These are phyloP conservation scores for Eleusine indica DNA, from an alignment of 176 grass and related monocot species.

Conservation along the genomic window DNA sequence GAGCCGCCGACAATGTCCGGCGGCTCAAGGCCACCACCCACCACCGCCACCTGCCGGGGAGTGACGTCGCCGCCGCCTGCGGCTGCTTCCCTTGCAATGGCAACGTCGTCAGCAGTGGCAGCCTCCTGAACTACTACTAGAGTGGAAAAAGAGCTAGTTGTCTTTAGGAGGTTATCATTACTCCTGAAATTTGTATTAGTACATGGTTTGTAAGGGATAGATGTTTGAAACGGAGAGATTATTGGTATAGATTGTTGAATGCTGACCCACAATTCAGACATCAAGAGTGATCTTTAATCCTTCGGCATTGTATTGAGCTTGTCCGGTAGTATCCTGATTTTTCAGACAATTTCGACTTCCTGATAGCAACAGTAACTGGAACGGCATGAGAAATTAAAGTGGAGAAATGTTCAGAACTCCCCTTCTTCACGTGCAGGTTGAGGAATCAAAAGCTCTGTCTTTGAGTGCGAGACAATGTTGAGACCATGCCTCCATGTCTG, in stretches of 20 bases:
- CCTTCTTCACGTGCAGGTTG: too few species aligned
- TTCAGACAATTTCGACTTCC: too few species aligned
- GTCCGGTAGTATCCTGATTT: not conserved
- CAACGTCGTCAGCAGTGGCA: slow-evolving; percentile 40
- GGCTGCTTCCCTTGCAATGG: slow-evolving; percentile 84
- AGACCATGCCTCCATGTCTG: too few species aligned
- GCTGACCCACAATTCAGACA: not conserved
- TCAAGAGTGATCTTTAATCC: too few species aligned
- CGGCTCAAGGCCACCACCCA: slow-evolving; percentile 53
- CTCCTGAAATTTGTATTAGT: too few species aligned
- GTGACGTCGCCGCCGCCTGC: slow-evolving; percentile 50
- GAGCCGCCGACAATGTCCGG: slow-evolving; percentile 52
- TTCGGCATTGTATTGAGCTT: not conserved
- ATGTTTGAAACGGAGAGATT: not conserved
- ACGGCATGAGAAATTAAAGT: too few species aligned
- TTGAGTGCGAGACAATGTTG: too few species aligned
- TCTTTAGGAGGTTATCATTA: too few species aligned
- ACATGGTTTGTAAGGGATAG: too few species aligned
- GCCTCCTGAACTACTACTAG: slow-evolving; percentile 49
- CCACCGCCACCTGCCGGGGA: slow-evolving; percentile 45
- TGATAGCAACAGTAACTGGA: too few species aligned
- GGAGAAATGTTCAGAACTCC: too few species aligned
- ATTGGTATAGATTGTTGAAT: slow-evolving; percentile 13
- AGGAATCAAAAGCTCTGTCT: too few species aligned
- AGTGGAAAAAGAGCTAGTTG: not conserved